Evolutionary conservation across 805 yeast species (phyloP), one percentile per base, ranked within the genome.

Genomic region (Ogataea nitratoaversa): DNA sequence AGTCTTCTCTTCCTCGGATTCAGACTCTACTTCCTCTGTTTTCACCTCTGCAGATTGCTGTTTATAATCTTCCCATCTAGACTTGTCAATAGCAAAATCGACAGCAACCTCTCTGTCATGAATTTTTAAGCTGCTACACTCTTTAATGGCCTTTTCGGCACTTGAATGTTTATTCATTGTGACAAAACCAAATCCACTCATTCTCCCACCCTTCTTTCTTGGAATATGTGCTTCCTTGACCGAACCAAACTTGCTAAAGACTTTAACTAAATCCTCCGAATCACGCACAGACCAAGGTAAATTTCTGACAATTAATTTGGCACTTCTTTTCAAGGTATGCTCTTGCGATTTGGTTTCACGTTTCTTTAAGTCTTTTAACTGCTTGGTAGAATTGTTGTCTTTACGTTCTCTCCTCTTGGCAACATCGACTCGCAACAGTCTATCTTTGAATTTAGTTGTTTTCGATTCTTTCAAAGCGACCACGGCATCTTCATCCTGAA

Each of bases 141-240:
- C 88, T 52, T 85, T 85, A 27, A 90, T 79, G 1, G 96, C 98
- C 41, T 68, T 71, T 51, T 78, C 82, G 36, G 99, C 98, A 47
- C 82, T 78, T 22, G 76, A 65, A 46, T 79, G 71, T 54, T 83
- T 86, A 56, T 79, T 79, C 95, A 93, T 84, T 1, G 93, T 84
- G 8, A 93, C 89, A 62, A 93, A 93, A 0, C 89, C 99, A 73
- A 91, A 93, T 9, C 99, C 99, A 44, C 83, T 69, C 93, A 93
- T 84, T 59, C 77, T 81, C 13, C 96, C 96, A 36, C 88, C 95
- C 35, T 76, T 72, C 56, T 85, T 87, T 54, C 86, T 78, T 34
- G 99, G 99, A 50, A 93, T 87, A 50, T 79, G 78, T 0, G 91
- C 95, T 56, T 89, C 96, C 19, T 77, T 78, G 27, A 93, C 96